These are phyloP conservation scores for Penicillium paneum DNA, from an alignment of 2,329 filamentous ascomycete species.

Conservation along the genomic window DNA sequence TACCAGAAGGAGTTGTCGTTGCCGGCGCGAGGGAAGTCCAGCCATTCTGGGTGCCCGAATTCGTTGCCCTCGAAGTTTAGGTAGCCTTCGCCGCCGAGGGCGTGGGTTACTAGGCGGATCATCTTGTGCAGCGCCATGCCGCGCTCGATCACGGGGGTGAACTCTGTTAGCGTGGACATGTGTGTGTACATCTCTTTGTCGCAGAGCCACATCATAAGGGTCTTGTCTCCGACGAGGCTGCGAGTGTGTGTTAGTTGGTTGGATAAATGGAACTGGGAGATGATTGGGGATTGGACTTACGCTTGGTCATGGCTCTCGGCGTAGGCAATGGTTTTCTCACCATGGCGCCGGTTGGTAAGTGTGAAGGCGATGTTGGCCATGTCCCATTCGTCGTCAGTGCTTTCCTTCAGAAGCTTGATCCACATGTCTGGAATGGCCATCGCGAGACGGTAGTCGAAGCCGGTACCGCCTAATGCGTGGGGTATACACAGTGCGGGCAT, in stretches of 20 bases:
- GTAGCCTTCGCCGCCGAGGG: conserved; percentile 89
- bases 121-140: conserved; percentile 95
- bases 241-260: conserved; percentile 5
- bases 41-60: conserved; percentile 97
- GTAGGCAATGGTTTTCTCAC: conserved; percentile 98
- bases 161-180: conserved; percentile 82
- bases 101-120: conserved; percentile 90
- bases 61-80: conserved; percentile 99
- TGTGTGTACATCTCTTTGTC: conserved; percentile 97
- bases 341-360: conserved; percentile 85
- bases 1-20: conserved; percentile 95
- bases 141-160: conserved; percentile 84
- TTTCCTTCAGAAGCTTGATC: conserved; percentile 97
- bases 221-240: conserved; percentile 93
- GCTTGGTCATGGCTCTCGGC: conserved; percentile 97
- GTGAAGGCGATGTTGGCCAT: conserved; percentile 81
- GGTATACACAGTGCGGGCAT: conserved; percentile 96
- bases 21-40: conserved; percentile 92
- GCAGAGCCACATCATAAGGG: conserved; percentile 95
- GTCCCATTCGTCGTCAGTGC: conserved; percentile 87
- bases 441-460: conserved; percentile 93
- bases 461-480: conserved; percentile 80
- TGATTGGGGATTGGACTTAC: conserved; percentile 56
- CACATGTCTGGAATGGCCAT: conserved; percentile 99
- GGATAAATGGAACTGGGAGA: no score